A percentile compares a stretch with the other conserved stretches of the same genome.
Conservation (phyloP, 1,284 basidiomycete genomes). For the Porodaedalea pini region DNA sequence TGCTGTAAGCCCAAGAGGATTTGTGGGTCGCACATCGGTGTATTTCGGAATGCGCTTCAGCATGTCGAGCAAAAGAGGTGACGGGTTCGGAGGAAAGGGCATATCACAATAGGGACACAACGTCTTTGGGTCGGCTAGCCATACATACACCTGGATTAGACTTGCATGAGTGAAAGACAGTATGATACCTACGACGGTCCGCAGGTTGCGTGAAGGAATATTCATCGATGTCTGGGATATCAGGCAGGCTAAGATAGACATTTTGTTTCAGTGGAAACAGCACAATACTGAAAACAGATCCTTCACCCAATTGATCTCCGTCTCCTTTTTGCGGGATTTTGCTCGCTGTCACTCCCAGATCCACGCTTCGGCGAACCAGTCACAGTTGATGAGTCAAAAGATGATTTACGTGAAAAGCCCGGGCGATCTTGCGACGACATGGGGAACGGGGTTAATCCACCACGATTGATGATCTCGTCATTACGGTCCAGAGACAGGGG, state of each 20-base stretch:
- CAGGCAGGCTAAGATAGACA: background rate
- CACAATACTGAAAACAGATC: no score
- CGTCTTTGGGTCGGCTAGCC: constrained; percentile 50
- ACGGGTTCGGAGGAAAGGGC: constrained; percentile 57
- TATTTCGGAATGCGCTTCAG: constrained; percentile 43
- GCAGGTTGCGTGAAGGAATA: constrained; percentile 5
- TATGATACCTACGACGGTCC: background rate
- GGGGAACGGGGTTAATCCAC: constrained; percentile 11
- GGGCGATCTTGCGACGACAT: constrained; percentile 12
- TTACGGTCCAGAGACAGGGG: background rate
- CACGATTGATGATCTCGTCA: constrained; percentile 10
- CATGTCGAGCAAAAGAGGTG: constrained; percentile 54
- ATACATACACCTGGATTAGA: background rate
- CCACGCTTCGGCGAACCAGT: constrained; percentile 3
- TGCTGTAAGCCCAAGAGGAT: constrained; percentile 64
- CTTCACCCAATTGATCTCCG: background rate
- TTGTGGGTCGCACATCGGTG: constrained; percentile 61
- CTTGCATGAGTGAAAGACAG: background rate
- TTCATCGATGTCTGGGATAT: background rate
- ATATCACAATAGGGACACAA: constrained; percentile 79
- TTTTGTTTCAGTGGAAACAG: background rate
- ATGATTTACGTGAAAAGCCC: background rate
- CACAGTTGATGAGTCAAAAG: constrained; percentile 2
- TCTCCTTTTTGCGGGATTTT: constrained; percentile 1
- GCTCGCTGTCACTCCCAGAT: constrained; percentile 1